Evolutionary conservation across 306 rosid genomes (phyloP).

Genomic region (Ochetophila trinervis): DNA sequence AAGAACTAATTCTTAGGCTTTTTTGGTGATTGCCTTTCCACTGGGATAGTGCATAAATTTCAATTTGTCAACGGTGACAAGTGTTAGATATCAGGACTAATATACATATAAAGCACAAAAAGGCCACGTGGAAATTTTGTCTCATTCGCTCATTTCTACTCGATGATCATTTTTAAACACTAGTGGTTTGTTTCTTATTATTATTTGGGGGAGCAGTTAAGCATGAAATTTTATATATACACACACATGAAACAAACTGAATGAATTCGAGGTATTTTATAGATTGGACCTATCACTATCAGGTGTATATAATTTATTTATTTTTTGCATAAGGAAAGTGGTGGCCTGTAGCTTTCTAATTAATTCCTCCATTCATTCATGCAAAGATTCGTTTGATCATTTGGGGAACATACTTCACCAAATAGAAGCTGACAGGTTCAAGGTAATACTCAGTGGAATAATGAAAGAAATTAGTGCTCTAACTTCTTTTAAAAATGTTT

Average conservation of each 20-base stretch:
- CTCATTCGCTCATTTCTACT: slow-evolving; percentile 4
- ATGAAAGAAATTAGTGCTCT: too few species aligned
- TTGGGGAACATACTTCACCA: too few species aligned
- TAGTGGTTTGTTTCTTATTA: background rate
- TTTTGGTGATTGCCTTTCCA: slow-evolving; percentile 5
- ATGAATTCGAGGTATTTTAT: background rate
- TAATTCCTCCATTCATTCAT: too few species aligned
- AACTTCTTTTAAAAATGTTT: too few species aligned
- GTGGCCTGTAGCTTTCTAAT: too few species aligned
- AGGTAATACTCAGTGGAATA: too few species aligned
- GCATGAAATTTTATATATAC: background rate
- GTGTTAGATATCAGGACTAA: background rate
- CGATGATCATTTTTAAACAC: background rate
- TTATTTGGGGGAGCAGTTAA: background rate
- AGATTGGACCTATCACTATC: background rate
- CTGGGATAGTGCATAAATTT: background rate
- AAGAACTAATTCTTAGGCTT: background rate
- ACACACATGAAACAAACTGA: too few species aligned
- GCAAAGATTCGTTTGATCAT: too few species aligned
- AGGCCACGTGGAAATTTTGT: background rate
- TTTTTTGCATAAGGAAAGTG: too few species aligned
- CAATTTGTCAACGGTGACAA: slow-evolving; percentile 18
- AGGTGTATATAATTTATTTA: background rate
- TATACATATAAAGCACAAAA: slow-evolving; percentile 2
- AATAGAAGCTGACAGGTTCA: too few species aligned